Evolutionary conservation across 1,284 basidiomycete genomes (phyloP).

Genomic region (Anthracocystis panici-leucophaei): DNA sequence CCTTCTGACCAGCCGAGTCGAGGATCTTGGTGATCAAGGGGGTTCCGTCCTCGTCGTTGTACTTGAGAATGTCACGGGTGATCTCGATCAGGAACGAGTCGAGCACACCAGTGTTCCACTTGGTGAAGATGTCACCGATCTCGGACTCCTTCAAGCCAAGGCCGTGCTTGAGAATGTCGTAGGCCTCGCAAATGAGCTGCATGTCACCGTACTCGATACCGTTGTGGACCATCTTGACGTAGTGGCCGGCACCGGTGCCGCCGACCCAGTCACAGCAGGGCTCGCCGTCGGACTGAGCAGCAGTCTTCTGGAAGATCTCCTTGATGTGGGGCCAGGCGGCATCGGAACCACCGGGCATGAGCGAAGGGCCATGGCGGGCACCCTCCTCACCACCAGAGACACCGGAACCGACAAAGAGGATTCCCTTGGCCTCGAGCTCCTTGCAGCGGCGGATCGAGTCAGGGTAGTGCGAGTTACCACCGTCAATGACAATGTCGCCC

Average conservation of each 20-base stretch:
- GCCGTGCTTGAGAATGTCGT: constrained; percentile 93
- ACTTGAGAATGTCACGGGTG: constrained; percentile 64
- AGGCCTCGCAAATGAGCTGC: constrained; percentile 93
- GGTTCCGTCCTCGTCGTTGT: constrained; percentile 91
- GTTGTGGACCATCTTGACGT: constrained; percentile 99
- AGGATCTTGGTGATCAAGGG: constrained; percentile 94
- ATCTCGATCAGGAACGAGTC: constrained; percentile 99
- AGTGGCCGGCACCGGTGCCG: constrained; percentile 91
- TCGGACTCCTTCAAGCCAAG: constrained; percentile 77
- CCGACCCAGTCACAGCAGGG: constrained; percentile 99
- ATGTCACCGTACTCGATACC: constrained; percentile 95
- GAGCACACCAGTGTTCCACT: constrained; percentile 98
- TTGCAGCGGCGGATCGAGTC: constrained; percentile 94
- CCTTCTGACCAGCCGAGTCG: constrained; percentile 89
- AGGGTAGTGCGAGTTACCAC: constrained; percentile 99
- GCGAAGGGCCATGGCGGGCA: constrained; percentile 94
- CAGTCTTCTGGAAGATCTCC: constrained; percentile 97
- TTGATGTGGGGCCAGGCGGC: constrained; percentile 97
- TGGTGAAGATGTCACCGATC: constrained; percentile 70
- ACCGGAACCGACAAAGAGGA: constrained; percentile 97
- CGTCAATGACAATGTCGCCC: constrained; percentile 96
- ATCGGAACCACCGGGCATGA: constrained; percentile 97
- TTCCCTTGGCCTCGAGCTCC: constrained; percentile 92
- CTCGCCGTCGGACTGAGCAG: constrained; percentile 93
- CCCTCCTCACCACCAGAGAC: constrained; percentile 99